Base-by-base conservation (phyloP, 805 yeast genomes). In the Jamesozyma piceae region DNA sequence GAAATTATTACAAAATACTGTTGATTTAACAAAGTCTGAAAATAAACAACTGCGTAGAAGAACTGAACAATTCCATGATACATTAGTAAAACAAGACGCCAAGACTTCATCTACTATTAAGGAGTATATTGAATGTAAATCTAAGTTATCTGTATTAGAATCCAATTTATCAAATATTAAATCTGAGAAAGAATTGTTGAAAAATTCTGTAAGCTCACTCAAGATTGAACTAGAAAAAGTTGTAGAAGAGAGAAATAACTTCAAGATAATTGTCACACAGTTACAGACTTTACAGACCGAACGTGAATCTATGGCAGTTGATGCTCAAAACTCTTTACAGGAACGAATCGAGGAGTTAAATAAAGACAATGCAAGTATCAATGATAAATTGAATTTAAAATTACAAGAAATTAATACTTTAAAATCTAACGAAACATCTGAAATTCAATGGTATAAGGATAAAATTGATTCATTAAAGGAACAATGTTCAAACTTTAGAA, bases 261-360 rank as follows among this genome's bases (percentile, higher is more conserved):
- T 85, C 33, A 78, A 73, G 49, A 70, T 74, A 3, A 66, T 79
- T 44, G 70, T 83, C 9, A 58, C 73, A 6, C 80, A 73, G 51
- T 62, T 85, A 36, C 90, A 84, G 58, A 54, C 77, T 2, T 55
- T 77, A 32, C 76, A 77, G 43, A 69, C 69, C 41, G 89, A 84
- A 54, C 70, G 88, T 41, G 82, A 80, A 39, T 49, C 61, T 1
- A 64, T 75, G 5, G 68, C 73, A 37, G 55, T 64, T 18, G 80
- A 77, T 31, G 54, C 79, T 4, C 68, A 77, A 18, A 60, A 66
- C 13, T 66, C 80, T 34, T 68, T 78, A 40, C 54, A 70, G 8
- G 60, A 66, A 20, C 77, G 76, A 38, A 63, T 78, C 10, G 73
- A 72, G 37, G 59, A 71, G 20, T 64, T 79, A 24, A 76, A 77